Base-by-base conservation (phyloP, 2,329 filamentous ascomycete genomes). In the Immersiporthe knoxdaviesiana region DNA sequence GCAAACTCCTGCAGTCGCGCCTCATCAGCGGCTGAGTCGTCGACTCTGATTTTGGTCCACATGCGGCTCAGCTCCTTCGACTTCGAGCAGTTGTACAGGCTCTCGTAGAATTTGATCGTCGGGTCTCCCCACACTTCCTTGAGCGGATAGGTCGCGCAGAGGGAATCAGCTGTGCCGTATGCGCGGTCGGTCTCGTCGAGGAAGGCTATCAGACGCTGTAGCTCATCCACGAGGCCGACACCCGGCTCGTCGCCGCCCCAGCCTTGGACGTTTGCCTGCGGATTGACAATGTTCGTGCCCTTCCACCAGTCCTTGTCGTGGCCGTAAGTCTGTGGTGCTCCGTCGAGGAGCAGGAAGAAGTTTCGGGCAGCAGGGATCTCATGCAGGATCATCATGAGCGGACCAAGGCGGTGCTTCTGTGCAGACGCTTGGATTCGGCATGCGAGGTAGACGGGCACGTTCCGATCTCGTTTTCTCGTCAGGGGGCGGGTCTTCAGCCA, bases 201-300 rank as follows among this genome's bases (percentile, higher is more conserved):
- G 71, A 91, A 90, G 12, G 87, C 88, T 80, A 91, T 84, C 6
- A 91, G 76, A 18, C 88, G 85, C 72, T 90, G 88, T 1, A 90
- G 72, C 75, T 90, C 88, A 32, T 87, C 81, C 65, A 69, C 67
- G n/a, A 71, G 41, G 35, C 63, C 69, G 54, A 71, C 75, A 6
- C 74, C 77, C 76, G 75, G 80, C 44, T 76, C 70, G 0, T 74
- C 60, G 39, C 80, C 77, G 72, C 76, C 21, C 73, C 72, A 64
- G 75, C 75, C 73, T 16, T 64, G 52, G 4, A 39, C 35, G 12
- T 12, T 82, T 75, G 35, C 74, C 12, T 81, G 78, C 2, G 79
- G 78, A 41, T 77, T 78, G 5, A 82, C 72, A 50, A 90, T 89
- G 11, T 81, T 75, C 61, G 84, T 80, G 3, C 88, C 88, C 71